Conservation (phyloP, 176 grass and related monocot genomes). For the maize (Zea mays) region DNA sequence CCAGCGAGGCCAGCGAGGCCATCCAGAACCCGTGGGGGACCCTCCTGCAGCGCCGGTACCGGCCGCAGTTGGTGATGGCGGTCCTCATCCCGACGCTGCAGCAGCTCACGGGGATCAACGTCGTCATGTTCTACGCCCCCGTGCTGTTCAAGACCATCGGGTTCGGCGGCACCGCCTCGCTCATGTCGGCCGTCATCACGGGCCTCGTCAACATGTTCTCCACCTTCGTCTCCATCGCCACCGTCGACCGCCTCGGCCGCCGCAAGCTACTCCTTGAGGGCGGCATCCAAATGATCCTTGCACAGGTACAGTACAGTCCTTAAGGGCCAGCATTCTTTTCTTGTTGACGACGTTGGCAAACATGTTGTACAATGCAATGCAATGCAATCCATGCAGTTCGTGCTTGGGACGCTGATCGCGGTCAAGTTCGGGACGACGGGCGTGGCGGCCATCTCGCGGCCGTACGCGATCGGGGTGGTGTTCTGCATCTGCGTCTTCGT, state of each 20-base stretch:
- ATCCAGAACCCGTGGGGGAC: constrained; percentile 38
- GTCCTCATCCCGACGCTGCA: constrained; percentile 48
- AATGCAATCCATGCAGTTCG: not conserved
- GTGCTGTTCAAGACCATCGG: constrained; percentile 60
- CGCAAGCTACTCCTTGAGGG: constrained; percentile 45
- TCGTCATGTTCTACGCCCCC: constrained; percentile 62
- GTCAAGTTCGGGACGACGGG: constrained; percentile 37
- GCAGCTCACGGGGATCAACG: constrained; percentile 60
- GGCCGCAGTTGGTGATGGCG: constrained; percentile 35
- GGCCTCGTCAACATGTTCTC: constrained; percentile 49
- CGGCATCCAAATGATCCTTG: constrained; percentile 34
- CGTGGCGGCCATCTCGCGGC: constrained; percentile 28
- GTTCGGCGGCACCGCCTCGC: constrained; percentile 45
- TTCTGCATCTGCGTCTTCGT: constrained; percentile 77
- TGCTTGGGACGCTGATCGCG: constrained; percentile 41
- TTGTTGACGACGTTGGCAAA: too few species aligned
- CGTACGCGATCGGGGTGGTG: constrained; percentile 39
- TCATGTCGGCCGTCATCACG: constrained; percentile 54
- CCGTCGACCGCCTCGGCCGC: constrained; percentile 46
- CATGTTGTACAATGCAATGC: too few species aligned
- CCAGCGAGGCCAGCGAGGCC: constrained; percentile 14
- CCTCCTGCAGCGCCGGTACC: constrained; percentile 34
- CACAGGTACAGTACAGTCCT: constrained; percentile 14
- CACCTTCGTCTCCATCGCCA: constrained; percentile 49
- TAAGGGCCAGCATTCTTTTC: too few species aligned